Conservation (phyloP, 148 eudicot species). For the Fagopyrum homotropicum region DNA sequence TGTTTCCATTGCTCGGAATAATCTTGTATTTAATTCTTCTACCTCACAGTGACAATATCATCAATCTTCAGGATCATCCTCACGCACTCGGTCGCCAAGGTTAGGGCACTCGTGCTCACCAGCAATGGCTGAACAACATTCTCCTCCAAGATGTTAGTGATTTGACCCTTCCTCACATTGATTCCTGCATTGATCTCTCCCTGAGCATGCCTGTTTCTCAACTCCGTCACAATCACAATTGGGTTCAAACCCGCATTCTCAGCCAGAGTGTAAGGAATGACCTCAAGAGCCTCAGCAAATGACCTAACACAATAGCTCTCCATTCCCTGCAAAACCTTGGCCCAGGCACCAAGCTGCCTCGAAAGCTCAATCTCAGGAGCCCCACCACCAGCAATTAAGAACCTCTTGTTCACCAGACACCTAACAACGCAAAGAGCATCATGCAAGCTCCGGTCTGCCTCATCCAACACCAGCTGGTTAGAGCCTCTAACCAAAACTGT, state of each 20-base stretch:
- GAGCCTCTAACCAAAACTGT: constrained; percentile 93
- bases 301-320: constrained; percentile 77
- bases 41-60: constrained; percentile 94
- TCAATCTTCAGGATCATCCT: constrained; percentile 99
- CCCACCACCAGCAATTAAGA: constrained; percentile 95
- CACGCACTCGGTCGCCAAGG: constrained; percentile 84
- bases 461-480: constrained; percentile 82
- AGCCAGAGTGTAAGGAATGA: constrained; percentile 87
- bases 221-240: constrained; percentile 81
- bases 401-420: constrained; percentile 85
- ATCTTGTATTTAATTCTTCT: constrained; percentile 15
- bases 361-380: constrained; percentile 96
- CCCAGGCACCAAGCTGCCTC: constrained; percentile 95
- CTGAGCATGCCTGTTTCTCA: constrained; percentile 92
- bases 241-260: constrained; percentile 97
- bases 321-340: constrained; percentile 92
- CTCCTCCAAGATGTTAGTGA: constrained; percentile 88
- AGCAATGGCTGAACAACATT: constrained; percentile 95
- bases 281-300: constrained; percentile 96
- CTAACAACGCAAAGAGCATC: constrained; percentile 98
- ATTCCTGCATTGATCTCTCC: constrained; percentile 96
- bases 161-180: constrained; percentile 98
- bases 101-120: constrained; percentile 88
- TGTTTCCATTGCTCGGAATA: neutral
- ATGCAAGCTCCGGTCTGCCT: constrained; percentile 95